These are phyloP conservation scores for Epichloe baconii DNA, from an alignment of 2,329 filamentous ascomycete genomes.

Conservation along the genomic window DNA sequence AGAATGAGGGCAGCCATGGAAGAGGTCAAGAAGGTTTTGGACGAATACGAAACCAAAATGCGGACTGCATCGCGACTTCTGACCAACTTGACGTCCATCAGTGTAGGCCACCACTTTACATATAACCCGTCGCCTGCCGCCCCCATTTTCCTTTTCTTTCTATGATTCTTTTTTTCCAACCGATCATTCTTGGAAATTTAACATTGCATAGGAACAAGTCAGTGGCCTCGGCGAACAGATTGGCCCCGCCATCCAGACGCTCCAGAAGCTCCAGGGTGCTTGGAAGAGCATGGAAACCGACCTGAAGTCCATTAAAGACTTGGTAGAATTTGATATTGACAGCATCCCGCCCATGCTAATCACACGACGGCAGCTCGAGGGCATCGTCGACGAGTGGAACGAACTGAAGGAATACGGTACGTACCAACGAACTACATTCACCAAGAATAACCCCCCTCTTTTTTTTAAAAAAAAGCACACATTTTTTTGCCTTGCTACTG, in stretches of 20 bases:
- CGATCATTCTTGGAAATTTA: not conserved
- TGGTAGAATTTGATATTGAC: not conserved
- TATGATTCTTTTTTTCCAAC: too few species aligned
- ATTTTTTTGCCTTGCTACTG: not conserved
- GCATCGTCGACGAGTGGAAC: conserved; percentile 1
- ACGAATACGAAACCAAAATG: not conserved
- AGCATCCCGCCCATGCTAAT: conserved; percentile 1
- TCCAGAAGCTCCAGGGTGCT: not conserved
- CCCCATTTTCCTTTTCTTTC: too few species aligned
- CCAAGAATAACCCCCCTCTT: too few species aligned
- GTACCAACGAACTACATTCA: not conserved
- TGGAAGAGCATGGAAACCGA: conserved; percentile 2
- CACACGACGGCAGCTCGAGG: not conserved
- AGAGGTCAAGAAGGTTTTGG: not conserved
- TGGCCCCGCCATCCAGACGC: not conserved
- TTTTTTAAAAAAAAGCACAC: too few species aligned
- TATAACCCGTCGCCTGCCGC: not conserved
- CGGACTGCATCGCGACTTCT: not conserved
- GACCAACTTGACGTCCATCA: not conserved
- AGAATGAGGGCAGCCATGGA: not conserved
- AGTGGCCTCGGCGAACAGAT: not conserved
- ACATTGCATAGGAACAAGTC: not conserved
- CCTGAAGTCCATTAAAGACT: not conserved
- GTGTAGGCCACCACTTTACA: not conserved
- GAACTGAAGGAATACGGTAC: not conserved